Percentiles rank a stretch among this genome's conserved stretches.
phyloP scores from a whole-genome alignment of 2,329 filamentous ascomycete species.

The Aotearoamyces nothofagi region DNA sequence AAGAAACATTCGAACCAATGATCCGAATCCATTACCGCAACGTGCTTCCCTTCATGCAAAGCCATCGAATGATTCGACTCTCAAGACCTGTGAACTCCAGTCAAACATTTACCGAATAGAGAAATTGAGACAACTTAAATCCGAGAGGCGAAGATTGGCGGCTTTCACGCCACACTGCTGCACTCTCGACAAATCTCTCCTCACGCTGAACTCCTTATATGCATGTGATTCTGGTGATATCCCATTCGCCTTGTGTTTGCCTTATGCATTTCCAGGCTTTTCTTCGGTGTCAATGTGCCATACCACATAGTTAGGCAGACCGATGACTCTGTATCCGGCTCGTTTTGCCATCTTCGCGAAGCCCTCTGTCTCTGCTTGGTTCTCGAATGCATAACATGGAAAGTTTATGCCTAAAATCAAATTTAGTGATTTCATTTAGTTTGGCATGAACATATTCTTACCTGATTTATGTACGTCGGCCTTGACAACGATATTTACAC shows the following conservation, averaged over 20 bases:
- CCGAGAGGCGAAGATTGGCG: too few species aligned
- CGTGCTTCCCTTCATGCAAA: too few species aligned
- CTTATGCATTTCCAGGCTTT: conserved; percentile 60
- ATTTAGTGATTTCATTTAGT: conserved; percentile 1
- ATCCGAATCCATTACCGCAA: too few species aligned
- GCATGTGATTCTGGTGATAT: conserved; percentile 12
- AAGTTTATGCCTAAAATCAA: conserved; percentile 73
- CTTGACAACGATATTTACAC: conserved; percentile 95
- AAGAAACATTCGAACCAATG: too few species aligned
- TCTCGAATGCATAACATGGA: conserved; percentile 90
- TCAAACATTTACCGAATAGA: too few species aligned
- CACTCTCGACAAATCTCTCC: background rate
- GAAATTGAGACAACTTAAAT: too few species aligned
- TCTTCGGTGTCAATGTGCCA: conserved; percentile 98
- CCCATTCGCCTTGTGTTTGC: too few species aligned
- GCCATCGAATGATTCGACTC: too few species aligned
- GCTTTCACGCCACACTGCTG: too few species aligned
- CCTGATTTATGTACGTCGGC: conserved; percentile 92
- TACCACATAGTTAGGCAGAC: conserved; percentile 92
- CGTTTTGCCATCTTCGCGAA: conserved; percentile 98
- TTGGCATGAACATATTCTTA: conserved; percentile 24
- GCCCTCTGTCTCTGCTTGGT: conserved; percentile 96
- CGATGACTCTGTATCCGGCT: conserved; percentile 83
- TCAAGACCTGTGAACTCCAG: too few species aligned
- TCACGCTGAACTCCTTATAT: conserved; percentile 17